Conservation (phyloP, 345 rosid species). For the Gossypium turneri region DNA sequence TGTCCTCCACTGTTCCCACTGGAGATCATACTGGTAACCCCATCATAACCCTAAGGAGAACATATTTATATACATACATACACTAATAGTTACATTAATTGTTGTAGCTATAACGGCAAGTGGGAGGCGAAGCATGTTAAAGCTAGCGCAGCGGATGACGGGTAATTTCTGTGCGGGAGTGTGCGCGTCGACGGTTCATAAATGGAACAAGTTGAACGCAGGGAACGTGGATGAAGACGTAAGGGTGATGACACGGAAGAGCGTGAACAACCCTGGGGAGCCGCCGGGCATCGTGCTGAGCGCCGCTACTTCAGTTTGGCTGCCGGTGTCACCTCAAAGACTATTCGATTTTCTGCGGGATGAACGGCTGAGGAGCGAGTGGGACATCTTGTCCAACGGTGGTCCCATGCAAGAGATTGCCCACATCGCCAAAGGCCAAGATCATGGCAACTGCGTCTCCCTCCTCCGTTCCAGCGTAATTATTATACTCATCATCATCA, state of each 20-base stretch:
- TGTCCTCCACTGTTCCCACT: constrained; percentile 60
- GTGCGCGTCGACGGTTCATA: constrained; percentile 78
- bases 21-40: constrained; percentile 52
- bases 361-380: constrained; percentile 79
- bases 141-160: constrained; percentile 90
- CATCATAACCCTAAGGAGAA: neutral
- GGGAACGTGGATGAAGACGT: constrained; percentile 80
- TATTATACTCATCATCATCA: neutral
- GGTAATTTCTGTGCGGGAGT: constrained; percentile 91
- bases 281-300: constrained; percentile 86
- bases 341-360: constrained; percentile 80
- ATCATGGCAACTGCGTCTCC: constrained; percentile 91
- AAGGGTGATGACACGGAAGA: constrained; percentile 84
- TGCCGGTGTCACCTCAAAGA: constrained; percentile 71
- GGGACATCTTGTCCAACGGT: constrained; percentile 94
- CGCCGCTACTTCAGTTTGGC: constrained; percentile 93
- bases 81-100: neutral
- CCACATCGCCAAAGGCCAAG: constrained; percentile 91
- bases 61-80: no score
- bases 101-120: constrained; percentile 45
- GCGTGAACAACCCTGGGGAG: constrained; percentile 87
- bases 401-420: constrained; percentile 99
- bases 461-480: constrained; percentile 82
- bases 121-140: constrained; percentile 89
- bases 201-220: constrained; percentile 74